Evolutionary conservation across 192 early-diverging fungal genomes (phyloP).

Genomic region (Thamnidium elegans): DNA sequence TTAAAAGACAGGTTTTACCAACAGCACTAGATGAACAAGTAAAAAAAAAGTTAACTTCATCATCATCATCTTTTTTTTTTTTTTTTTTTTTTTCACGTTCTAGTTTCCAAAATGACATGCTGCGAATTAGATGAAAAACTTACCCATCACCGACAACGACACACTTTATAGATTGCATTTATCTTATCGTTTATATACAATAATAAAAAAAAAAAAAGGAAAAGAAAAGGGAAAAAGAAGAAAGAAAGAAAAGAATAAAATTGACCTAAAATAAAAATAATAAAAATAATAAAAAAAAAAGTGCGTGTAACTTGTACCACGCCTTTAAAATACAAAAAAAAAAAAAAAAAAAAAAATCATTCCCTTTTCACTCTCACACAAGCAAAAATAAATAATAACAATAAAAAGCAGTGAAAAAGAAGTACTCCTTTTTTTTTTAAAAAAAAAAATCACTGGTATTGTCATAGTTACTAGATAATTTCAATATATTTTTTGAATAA

Average conservation of each 20-base stretch:
- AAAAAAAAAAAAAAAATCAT: no score
- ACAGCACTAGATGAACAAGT: constrained; percentile 61
- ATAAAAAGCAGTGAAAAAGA: no score
- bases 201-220: background rate
- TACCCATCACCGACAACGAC: constrained; percentile 37
- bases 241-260: background rate
- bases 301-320: background rate
- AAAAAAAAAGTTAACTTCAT: background rate
- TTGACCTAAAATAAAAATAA: no score
- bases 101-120: background rate
- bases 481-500: no score
- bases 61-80: background rate
- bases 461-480: no score
- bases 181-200: constrained; percentile 3
- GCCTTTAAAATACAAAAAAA: no score
- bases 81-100: background rate
- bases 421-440: no score
- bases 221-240: background rate
- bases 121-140: background rate
- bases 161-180: constrained; percentile 35
- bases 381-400: no score
- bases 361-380: no score
- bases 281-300: background rate
- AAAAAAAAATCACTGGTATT: no score
- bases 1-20: constrained; percentile 94